Percentiles rank a stretch among this genome's conserved stretches.
Conservation (phyloP, 176 grass and related monocot genomes). For the Paspalum notatum region DNA sequence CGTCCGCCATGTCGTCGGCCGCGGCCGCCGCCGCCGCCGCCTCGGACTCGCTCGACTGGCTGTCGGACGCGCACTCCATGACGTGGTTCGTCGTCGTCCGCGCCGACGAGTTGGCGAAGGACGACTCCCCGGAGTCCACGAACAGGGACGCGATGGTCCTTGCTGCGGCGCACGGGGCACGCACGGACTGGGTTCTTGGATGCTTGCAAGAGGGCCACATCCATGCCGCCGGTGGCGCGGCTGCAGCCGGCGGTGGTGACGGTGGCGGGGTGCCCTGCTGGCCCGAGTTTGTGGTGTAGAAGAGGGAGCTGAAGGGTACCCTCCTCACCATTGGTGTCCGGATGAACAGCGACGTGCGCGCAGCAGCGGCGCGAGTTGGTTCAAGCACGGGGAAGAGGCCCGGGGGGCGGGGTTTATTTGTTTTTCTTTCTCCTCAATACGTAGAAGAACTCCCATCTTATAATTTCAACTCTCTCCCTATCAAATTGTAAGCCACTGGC, state of each 20-base stretch:
- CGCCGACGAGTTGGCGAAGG: constrained; percentile 65
- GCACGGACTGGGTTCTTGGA: constrained; percentile 53
- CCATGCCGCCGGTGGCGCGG: constrained; percentile 50
- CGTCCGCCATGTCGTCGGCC: constrained; percentile 54
- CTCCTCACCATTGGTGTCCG: constrained; percentile 59
- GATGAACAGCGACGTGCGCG: constrained; percentile 21
- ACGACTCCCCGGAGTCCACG: constrained; percentile 73
- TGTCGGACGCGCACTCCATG: constrained; percentile 56
- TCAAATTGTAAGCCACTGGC: no score
- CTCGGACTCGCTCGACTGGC: constrained; percentile 59
- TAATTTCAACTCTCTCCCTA: no score
- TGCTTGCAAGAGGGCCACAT: constrained; percentile 78
- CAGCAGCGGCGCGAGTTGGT: not conserved
- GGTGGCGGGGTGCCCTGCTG: constrained; percentile 47
- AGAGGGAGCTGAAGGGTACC: constrained; percentile 53
- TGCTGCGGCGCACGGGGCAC: constrained; percentile 17
- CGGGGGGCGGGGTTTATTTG: not conserved
- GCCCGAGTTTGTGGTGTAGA: constrained; percentile 46
- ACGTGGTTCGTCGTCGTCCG: constrained; percentile 28
- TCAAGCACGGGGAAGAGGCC: not conserved
- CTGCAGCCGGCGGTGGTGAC: constrained; percentile 23
- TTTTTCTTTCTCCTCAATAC: no score
- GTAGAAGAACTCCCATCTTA: no score
- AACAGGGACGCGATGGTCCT: constrained; percentile 60
- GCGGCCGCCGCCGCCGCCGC: not conserved